Conservation (phyloP, 208 protist genomes). For the Wallacemonas rigidus region DNA sequence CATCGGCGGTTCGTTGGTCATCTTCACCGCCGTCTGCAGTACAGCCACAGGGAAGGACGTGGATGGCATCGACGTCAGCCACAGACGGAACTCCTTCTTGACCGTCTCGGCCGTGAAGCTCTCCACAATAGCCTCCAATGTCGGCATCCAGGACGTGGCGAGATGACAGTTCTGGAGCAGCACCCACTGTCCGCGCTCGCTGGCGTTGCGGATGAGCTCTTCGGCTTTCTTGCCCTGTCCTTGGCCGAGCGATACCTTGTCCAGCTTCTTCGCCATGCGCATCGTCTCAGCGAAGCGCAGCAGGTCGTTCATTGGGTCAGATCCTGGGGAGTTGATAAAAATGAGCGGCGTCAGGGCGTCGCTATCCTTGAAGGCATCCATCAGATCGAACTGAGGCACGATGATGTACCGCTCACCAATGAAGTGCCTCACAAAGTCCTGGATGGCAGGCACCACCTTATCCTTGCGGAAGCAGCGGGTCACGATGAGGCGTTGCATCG, state of each 20-base stretch:
- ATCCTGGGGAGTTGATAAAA: conserved; percentile 97
- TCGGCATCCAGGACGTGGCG: conserved; percentile 94
- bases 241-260: conserved; percentile 96
- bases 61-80: conserved; percentile 98
- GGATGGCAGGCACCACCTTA: conserved; percentile 94
- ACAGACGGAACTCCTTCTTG: conserved; percentile 97
- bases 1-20: conserved; percentile 99
- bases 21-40: conserved; percentile 97
- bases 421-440: conserved; percentile 91
- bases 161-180: conserved; percentile 98
- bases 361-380: conserved; percentile 94
- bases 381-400: conserved; percentile 95
- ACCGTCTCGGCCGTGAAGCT: conserved; percentile 92
- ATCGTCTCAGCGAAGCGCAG: conserved; percentile 95
- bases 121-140: conserved; percentile 94
- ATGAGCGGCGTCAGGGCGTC: conserved; percentile 94
- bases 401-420: conserved; percentile 95
- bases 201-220: conserved; percentile 84
- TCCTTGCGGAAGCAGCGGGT: conserved; percentile 96
- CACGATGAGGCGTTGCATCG: conserved; percentile 94
- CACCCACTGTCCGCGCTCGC: conserved; percentile 94
- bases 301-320: conserved; percentile 95
- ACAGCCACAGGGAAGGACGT: conserved; percentile 97
- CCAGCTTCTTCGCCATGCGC: conserved; percentile 93
- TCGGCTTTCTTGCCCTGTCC: conserved; percentile 95